A percentile compares a stretch with the other conserved stretches of the same genome.
phyloP scores from a whole-genome alignment of 2,329 filamentous ascomycete species.

The Nothopassalora personata region DNA sequence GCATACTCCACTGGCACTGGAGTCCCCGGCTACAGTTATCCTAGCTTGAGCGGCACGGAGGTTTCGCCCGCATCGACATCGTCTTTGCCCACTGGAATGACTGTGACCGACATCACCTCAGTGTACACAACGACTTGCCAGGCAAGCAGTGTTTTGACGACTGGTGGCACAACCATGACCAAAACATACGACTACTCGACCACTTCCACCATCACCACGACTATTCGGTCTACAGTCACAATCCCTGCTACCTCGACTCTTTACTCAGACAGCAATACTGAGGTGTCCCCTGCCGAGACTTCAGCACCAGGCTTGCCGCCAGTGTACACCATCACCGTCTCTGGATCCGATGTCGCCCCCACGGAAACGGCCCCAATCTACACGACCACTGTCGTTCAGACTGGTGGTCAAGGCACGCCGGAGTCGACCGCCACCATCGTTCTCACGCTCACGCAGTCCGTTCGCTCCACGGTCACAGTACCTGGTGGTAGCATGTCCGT shows the following conservation, averaged over 20 bases:
- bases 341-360: not conserved
- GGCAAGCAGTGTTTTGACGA: slow-evolving; percentile 12
- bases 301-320: not conserved
- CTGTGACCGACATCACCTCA: slow-evolving; percentile 12
- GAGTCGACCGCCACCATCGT: not conserved
- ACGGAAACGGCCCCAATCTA: slow-evolving; percentile 2
- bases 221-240: slow-evolving; percentile 13
- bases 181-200: slow-evolving; percentile 15
- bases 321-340: slow-evolving; percentile 14
- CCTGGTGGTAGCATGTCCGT: not conserved
- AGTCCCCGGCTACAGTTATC: not conserved
- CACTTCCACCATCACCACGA: slow-evolving; percentile 15
- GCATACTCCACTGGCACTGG: slow-evolving; percentile 9
- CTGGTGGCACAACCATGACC: slow-evolving; percentile 16
- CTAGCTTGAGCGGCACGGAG: slow-evolving; percentile 1
- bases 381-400: slow-evolving; percentile 12
- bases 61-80: slow-evolving; percentile 9
- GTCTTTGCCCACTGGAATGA: slow-evolving; percentile 1
- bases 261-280: slow-evolving; percentile 2
- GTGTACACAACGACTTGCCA: slow-evolving; percentile 16
- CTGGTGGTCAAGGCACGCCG: not conserved
- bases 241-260: not conserved
- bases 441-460: not conserved
- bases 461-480: not conserved
- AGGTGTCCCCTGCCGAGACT: slow-evolving; percentile 10